Conservation (phyloP, 192 early-diverging fungal genomes). For the Coemansia sp. region DNA sequence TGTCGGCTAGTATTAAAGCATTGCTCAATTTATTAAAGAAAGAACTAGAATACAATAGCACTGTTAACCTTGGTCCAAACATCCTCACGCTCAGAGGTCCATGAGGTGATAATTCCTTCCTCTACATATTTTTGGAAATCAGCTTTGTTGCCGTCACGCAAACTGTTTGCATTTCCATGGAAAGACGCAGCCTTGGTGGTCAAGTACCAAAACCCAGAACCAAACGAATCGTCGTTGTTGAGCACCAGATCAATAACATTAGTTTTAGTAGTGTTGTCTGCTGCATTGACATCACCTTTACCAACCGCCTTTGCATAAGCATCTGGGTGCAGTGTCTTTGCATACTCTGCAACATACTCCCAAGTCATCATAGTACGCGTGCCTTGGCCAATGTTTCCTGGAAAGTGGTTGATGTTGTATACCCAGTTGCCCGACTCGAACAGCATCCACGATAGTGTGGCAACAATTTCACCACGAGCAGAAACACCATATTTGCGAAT, state of each 20-base stretch:
- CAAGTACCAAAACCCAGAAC: conserved; percentile 41
- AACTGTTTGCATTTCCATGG: conserved; percentile 8
- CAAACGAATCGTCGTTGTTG: conserved; percentile 31
- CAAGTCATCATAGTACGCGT: conserved; percentile 36
- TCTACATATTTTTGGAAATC: conserved; percentile 27
- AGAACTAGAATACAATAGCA: conserved; percentile 12
- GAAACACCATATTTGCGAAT: conserved; percentile 23
- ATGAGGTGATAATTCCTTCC: conserved; percentile 10
- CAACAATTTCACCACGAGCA: conserved; percentile 33
- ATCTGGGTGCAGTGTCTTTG: conserved; percentile 13
- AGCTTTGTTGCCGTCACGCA: conserved; percentile 27
- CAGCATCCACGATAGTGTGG: conserved; percentile 26
- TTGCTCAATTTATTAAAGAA: background rate
- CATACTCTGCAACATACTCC: conserved; percentile 26
- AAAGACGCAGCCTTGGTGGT: conserved; percentile 9
- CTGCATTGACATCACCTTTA: background rate
- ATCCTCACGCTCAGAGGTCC: conserved; percentile 12
- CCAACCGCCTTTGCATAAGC: conserved; percentile 5
- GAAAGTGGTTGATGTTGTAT: conserved; percentile 35
- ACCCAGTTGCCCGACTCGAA: conserved; percentile 32
- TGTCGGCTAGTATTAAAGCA: too few relatives aligned
- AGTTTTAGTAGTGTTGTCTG: conserved; percentile 9
- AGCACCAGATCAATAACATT: conserved; percentile 24
- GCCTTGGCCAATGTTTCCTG: conserved; percentile 23
- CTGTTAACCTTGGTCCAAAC: conserved; percentile 26